Conservation (phyloP, 2,329 filamentous ascomycete species). For the Boeremia lycopersici region DNA sequence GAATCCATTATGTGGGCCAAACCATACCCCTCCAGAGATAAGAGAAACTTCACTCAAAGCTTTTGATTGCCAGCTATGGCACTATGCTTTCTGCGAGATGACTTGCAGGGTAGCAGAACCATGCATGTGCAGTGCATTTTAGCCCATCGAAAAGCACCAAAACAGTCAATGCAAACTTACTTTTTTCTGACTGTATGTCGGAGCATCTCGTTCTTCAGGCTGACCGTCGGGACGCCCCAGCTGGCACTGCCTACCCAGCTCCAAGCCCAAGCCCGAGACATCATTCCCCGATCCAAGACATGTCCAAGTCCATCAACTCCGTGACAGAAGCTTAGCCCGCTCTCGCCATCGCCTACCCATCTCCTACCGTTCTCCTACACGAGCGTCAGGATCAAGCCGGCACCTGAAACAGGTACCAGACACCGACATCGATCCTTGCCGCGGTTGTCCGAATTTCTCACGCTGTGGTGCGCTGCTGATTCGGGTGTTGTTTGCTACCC, state of each 20-base stretch:
- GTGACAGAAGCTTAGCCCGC: conserved; percentile 17
- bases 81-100: too few relatives aligned
- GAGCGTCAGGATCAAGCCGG: background rate
- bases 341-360: background rate
- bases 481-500: conserved; percentile 3
- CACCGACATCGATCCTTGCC: background rate
- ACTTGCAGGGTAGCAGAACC: too few relatives aligned
- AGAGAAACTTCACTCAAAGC: too few relatives aligned
- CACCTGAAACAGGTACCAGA: conserved; percentile 15
- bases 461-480: conserved; percentile 1
- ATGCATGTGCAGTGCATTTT: too few relatives aligned
- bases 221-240: background rate
- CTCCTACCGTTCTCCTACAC: background rate
- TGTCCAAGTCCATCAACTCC: conserved; percentile 8
- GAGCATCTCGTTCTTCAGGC: background rate
- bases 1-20: too few relatives aligned
- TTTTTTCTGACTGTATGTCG: too few relatives aligned
- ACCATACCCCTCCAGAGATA: too few relatives aligned
- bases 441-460: background rate
- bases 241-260: background rate
- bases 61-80: too few relatives aligned
- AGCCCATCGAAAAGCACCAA: too few relatives aligned
- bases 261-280: conserved; percentile 6
- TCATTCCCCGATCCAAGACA: background rate
- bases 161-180: too few relatives aligned